Percentiles rank a stretch among this genome's conserved stretches.
Evolutionary conservation across 2,329 filamentous ascomycete genomes (phyloP).

Genomic region (Nigrospora oryzae): DNA sequence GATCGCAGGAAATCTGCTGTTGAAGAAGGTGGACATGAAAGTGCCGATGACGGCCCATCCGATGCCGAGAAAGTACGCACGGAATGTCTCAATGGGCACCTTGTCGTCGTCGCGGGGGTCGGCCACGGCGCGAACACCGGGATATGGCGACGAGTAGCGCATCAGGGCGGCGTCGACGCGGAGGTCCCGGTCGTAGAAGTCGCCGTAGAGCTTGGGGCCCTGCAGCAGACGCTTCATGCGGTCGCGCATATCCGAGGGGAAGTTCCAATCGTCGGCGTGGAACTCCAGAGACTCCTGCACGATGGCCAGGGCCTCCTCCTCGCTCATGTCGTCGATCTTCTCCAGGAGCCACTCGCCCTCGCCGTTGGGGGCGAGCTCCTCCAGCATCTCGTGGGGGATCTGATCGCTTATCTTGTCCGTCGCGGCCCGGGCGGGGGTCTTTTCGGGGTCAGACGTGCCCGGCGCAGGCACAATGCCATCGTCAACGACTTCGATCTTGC

Average conservation of each 20-base stretch:
- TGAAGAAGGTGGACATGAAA: slow-evolving; percentile 49
- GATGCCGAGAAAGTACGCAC: slow-evolving; percentile 45
- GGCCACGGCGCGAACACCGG: slow-evolving; percentile 37
- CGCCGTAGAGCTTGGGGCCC: slow-evolving; percentile 29
- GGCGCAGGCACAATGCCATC: neutral
- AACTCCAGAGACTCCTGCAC: slow-evolving; percentile 27
- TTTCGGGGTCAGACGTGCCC: neutral
- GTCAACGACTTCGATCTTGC: neutral
- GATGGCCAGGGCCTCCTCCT: slow-evolving; percentile 31
- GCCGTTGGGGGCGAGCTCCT: slow-evolving; percentile 31
- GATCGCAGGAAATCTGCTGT: slow-evolving; percentile 30
- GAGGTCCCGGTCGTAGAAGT: slow-evolving; percentile 22
- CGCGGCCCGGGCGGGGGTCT: neutral
- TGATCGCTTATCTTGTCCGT: slow-evolving; percentile 20
- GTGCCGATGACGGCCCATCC: slow-evolving; percentile 38
- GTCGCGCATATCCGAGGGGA: slow-evolving; percentile 31
- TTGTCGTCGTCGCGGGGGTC: slow-evolving; percentile 28
- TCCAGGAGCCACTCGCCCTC: slow-evolving; percentile 31
- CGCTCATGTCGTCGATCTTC: slow-evolving; percentile 31
- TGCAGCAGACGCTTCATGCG: slow-evolving; percentile 28
- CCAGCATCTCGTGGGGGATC: slow-evolving; percentile 28
- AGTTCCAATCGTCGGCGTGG: slow-evolving; percentile 35
- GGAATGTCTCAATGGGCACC: slow-evolving; percentile 35
- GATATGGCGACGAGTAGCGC: slow-evolving; percentile 47
- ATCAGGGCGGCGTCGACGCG: slow-evolving; percentile 34